These are phyloP conservation scores for Mycena alexandri DNA, from an alignment of 768 basidiomycete genomes.

Conservation along the genomic window DNA sequence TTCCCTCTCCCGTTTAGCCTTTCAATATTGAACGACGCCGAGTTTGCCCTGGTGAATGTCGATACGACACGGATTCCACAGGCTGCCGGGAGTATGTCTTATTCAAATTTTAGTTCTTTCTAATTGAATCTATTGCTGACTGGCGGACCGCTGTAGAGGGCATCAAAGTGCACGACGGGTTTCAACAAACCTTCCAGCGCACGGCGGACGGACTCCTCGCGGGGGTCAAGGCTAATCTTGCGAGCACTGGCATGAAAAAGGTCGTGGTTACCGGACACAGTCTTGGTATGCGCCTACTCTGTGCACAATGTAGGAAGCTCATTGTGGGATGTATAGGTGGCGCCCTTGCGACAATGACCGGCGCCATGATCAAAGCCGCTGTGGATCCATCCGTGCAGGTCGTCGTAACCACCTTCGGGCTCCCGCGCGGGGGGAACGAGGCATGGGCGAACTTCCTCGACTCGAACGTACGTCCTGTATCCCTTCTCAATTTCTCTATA, in stretches of 20 bases:
- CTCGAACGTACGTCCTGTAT: slow-evolving; percentile 35
- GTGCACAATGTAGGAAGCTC: too few species aligned
- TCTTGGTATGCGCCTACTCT: slow-evolving; percentile 42
- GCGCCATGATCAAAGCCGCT: slow-evolving; percentile 50
- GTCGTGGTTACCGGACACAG: slow-evolving; percentile 51
- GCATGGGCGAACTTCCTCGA: slow-evolving; percentile 60
- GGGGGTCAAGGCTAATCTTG: too few species aligned
- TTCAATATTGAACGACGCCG: slow-evolving; percentile 53
- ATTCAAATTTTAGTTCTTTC: too few species aligned
- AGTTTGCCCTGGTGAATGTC: slow-evolving; percentile 45
- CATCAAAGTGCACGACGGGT: slow-evolving; percentile 55
- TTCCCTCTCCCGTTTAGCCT: slow-evolving; percentile 37
- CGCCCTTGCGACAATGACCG: slow-evolving; percentile 60
- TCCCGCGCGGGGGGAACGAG: slow-evolving; percentile 60
- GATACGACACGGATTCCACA: slow-evolving; percentile 48
- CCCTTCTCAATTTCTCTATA: too few species aligned
- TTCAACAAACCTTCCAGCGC: slow-evolving; percentile 53
- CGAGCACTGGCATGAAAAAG: too few species aligned
- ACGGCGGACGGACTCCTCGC: slow-evolving; percentile 50
- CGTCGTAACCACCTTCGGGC: slow-evolving; percentile 53
- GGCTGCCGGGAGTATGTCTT: slow-evolving; percentile 43
- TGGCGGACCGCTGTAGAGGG: slow-evolving; percentile 40
- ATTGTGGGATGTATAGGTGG: slow-evolving; percentile 35
- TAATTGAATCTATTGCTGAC: neutral
- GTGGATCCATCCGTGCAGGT: slow-evolving; percentile 44